Evolutionary conservation across 148 eudicot species (phyloP).

Genomic region (Drosera capensis): DNA sequence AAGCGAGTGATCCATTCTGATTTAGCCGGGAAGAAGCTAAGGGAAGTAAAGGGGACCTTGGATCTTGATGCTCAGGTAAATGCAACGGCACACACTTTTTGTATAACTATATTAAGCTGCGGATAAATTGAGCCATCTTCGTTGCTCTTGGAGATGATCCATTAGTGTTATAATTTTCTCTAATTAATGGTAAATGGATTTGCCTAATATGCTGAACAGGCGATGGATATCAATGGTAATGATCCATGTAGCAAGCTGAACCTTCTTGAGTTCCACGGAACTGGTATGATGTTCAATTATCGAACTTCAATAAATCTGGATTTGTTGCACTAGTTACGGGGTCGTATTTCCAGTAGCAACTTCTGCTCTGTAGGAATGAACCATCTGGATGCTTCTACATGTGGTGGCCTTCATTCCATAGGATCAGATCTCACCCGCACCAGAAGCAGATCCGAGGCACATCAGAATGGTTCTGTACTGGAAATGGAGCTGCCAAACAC

Average conservation of each 20-base stretch:
- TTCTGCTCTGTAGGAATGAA: slow-evolving; percentile 26
- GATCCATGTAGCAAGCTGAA: slow-evolving; percentile 25
- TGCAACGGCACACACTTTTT: neutral
- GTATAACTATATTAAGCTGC: too few species aligned
- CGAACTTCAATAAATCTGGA: too few species aligned
- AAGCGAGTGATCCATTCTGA: slow-evolving; percentile 87
- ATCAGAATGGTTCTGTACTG: slow-evolving; percentile 26
- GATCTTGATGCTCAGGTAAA: slow-evolving; percentile 49
- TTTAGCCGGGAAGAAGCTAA: slow-evolving; percentile 53
- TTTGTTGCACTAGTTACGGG: neutral
- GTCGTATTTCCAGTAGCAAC: neutral
- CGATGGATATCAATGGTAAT: slow-evolving; percentile 30
- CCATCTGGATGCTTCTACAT: slow-evolving; percentile 54
- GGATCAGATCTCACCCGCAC: slow-evolving; percentile 93
- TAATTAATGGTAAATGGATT: too few species aligned
- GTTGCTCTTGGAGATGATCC: too few species aligned
- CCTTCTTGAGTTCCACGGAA: slow-evolving; percentile 16
- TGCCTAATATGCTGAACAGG: slow-evolving; percentile 30
- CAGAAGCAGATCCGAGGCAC: slow-evolving; percentile 30
- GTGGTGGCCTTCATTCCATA: slow-evolving; percentile 67
- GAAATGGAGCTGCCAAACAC: slow-evolving; percentile 38
- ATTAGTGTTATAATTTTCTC: too few species aligned
- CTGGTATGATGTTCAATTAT: slow-evolving; percentile 19
- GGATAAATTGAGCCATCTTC: too few species aligned
- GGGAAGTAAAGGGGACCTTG: slow-evolving; percentile 54